Conservation (phyloP, 768 basidiomycete species). For the Leccinum imitatum region DNA sequence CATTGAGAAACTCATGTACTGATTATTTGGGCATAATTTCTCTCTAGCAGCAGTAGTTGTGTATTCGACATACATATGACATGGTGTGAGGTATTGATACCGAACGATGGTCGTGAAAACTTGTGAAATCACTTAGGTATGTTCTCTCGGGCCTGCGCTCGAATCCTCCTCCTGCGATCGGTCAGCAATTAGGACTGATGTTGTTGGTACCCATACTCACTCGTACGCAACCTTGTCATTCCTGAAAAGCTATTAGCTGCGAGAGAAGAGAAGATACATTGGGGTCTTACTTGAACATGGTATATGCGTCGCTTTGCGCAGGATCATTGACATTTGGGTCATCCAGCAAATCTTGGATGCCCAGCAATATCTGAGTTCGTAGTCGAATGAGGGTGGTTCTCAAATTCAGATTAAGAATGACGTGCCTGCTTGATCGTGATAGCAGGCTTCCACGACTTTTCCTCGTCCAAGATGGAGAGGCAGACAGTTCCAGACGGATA, state of each 20-base stretch:
- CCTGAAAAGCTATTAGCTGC: slow-evolving; percentile 41
- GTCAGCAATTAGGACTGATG: background rate
- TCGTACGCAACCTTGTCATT: slow-evolving; percentile 94
- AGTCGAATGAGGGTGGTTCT: background rate
- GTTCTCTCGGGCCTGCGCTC: slow-evolving; percentile 86
- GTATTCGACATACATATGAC: slow-evolving; percentile 13
- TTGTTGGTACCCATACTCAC: slow-evolving; percentile 43
- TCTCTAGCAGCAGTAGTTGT: slow-evolving; percentile 7
- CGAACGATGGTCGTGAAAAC: background rate
- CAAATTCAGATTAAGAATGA: background rate
- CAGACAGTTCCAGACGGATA: slow-evolving; percentile 99
- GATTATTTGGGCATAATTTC: slow-evolving; percentile 7
- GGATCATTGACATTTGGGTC: slow-evolving; percentile 98
- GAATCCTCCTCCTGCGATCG: slow-evolving; percentile 66
- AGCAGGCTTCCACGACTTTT: slow-evolving; percentile 98
- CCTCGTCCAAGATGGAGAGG: slow-evolving; percentile 95
- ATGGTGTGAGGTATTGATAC: slow-evolving; percentile 5
- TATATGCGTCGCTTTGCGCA: slow-evolving; percentile 97
- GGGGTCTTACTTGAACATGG: slow-evolving; percentile 89
- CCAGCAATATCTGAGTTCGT: slow-evolving; percentile 75
- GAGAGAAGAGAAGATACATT: background rate
- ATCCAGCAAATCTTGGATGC: slow-evolving; percentile 93
- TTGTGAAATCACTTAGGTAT: slow-evolving; percentile 62
- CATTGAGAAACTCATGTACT: slow-evolving; percentile 68
- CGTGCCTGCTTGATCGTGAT: slow-evolving; percentile 97